These are phyloP conservation scores for Annulohypoxylon stygium DNA, from an alignment of 495 filamentous ascomycete species.

Conservation along the genomic window DNA sequence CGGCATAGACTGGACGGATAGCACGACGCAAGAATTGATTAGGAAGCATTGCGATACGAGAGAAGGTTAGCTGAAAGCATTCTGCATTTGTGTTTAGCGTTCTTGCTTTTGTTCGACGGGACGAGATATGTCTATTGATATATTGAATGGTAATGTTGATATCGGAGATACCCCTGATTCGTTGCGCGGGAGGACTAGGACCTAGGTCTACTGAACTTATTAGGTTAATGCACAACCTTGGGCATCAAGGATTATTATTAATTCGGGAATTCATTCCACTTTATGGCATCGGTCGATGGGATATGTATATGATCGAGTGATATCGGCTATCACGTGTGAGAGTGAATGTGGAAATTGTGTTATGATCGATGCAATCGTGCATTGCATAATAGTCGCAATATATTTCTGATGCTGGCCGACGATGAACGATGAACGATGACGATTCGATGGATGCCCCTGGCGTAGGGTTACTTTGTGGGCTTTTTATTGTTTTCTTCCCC, in stretches of 20 bases:
- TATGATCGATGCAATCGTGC: slow-evolving; percentile 20
- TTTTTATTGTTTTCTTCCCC: slow-evolving; percentile 30
- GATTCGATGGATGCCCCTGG: slow-evolving; percentile 16
- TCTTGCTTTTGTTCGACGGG: slow-evolving; percentile 30
- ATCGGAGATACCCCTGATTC: slow-evolving; percentile 36
- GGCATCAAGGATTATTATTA: slow-evolving; percentile 35
- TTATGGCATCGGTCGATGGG: slow-evolving; percentile 10
- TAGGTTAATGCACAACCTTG: slow-evolving; percentile 30
- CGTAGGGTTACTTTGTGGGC: slow-evolving; percentile 22
- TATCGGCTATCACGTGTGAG: slow-evolving; percentile 18
- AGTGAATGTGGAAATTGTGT: slow-evolving; percentile 5
- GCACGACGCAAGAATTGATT: slow-evolving; percentile 9
- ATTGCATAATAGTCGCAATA: slow-evolving; percentile 35
- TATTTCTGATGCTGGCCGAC: slow-evolving; percentile 6
- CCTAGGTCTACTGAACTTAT: slow-evolving; percentile 12
- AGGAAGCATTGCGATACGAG: slow-evolving; percentile 18
- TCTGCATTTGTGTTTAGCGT: slow-evolving; percentile 34
- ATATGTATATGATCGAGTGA: slow-evolving; percentile 9
- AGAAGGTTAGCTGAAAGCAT: not conserved
- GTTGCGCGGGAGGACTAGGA: slow-evolving; percentile 9
- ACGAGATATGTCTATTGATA: slow-evolving; percentile 19
- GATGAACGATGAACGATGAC: slow-evolving; percentile 20
- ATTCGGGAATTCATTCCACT: slow-evolving; percentile 2
- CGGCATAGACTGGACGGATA: slow-evolving; percentile 26
- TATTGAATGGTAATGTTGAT: slow-evolving; percentile 33